These are phyloP conservation scores for Verticillium nubilum DNA, from an alignment of 2,329 filamentous ascomycete genomes.

Conservation along the genomic window DNA sequence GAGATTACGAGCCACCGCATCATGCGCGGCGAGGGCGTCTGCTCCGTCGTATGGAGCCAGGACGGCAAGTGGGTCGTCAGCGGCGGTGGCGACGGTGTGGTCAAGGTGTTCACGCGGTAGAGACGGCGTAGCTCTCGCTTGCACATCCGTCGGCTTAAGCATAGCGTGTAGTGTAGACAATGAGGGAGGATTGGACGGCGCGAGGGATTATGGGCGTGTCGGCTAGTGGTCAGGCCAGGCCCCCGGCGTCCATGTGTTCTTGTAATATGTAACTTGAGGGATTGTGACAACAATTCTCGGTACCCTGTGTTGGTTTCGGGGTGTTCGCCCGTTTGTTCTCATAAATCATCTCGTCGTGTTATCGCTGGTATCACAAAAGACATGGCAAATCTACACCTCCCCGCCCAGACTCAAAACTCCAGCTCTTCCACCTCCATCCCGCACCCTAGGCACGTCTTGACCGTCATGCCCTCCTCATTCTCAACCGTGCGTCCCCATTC, in stretches of 20 bases:
- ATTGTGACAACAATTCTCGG: not conserved
- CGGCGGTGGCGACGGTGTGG: slow-evolving; percentile 88
- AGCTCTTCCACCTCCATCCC: slow-evolving; percentile 75
- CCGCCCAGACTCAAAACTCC: slow-evolving; percentile 47
- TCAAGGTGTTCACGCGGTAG: slow-evolving; percentile 77
- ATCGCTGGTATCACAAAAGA: not conserved
- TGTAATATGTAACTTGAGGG: slow-evolving; percentile 2
- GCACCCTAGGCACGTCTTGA: slow-evolving; percentile 74
- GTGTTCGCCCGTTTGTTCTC: not conserved
- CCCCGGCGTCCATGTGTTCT: not conserved
- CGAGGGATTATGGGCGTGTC: not conserved
- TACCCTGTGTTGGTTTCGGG: not conserved
- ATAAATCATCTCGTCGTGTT: not conserved
- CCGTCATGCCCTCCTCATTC: slow-evolving; percentile 65
- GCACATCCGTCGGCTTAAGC: slow-evolving; percentile 1
- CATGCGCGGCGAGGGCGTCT: slow-evolving; percentile 95
- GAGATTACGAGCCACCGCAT: slow-evolving; percentile 89
- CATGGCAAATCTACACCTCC: not conserved
- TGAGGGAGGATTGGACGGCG: not conserved
- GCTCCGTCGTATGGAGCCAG: slow-evolving; percentile 89
- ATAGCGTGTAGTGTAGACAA: not conserved
- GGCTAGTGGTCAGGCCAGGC: not conserved
- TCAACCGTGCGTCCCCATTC: slow-evolving; percentile 74
- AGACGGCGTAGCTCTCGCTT: slow-evolving; percentile 2
- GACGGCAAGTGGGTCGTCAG: slow-evolving; percentile 94